Evolutionary conservation across 805 yeast species (phyloP), one percentile per base, ranked within the genome.

Genomic region (Ogataea saltuana): DNA sequence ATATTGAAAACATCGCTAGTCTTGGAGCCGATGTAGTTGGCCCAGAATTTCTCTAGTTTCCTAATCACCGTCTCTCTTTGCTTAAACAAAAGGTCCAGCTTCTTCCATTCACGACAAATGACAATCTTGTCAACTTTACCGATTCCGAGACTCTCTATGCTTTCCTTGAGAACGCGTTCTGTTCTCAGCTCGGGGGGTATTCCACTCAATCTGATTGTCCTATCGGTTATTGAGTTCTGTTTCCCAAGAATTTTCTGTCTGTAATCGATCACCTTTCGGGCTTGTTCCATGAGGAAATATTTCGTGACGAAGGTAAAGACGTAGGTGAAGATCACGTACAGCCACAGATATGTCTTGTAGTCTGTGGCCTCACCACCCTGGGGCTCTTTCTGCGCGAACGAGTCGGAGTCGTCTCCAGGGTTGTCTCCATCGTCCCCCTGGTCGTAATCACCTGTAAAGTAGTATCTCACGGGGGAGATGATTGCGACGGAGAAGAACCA

Each of bases 201-300:
- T 0, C 98, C 98, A 27, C 91, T 81, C 11, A 91, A 62, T 45
- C 91, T 70, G 30, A 93, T 83, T 1, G 98, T 93, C 60, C 96
- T 74, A 69, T 91, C 98, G 0, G 98, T 88, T 45, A 91, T 75
- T 8, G 96, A 83, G 59, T 85, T 85, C 61, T 90, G 97, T 49
- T 75, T 77, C 0, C 98, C 97, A 50, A 91, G 69, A 57, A 86
- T 85, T 39, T 67, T 68, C 64, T 91, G 98, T 49, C 98, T 76
- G 52, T 85, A 83, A 39, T 72, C 68, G 22, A 91, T 87, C 27
- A 91, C 87, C 47, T 78, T 75, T 49, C 72, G 72, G 0, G 97
- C 85, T 55, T 86, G 90, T 12, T 78, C 69, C 54, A 83, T 75
- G 27, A 93, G 65, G 49, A 79, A 71, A 50, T 71, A 74, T 16